These are phyloP conservation scores for Candida hungchunana DNA, from an alignment of 805 yeast species.

Conservation along the genomic window DNA sequence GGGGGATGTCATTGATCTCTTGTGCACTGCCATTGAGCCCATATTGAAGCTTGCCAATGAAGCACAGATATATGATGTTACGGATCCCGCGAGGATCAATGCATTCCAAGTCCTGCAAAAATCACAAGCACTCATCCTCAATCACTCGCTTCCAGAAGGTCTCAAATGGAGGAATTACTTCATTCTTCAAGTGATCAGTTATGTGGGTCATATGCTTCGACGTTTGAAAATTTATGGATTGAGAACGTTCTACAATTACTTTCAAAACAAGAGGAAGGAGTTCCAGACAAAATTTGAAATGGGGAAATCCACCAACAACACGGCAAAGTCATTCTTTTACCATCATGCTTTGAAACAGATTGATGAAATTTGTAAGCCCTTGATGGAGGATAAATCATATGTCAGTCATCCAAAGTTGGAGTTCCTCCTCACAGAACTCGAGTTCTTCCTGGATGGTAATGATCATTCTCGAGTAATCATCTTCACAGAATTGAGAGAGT, in stretches of 20 bases:
- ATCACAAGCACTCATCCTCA: constrained; percentile 50
- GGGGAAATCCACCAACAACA: constrained; percentile 61
- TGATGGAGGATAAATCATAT: constrained; percentile 35
- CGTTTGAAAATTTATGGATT: constrained; percentile 80
- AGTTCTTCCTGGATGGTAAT: constrained; percentile 45
- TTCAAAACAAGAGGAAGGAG: constrained; percentile 52
- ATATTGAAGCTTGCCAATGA: constrained; percentile 59
- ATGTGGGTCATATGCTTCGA: constrained; percentile 67
- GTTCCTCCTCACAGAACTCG: constrained; percentile 51
- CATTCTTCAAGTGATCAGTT: constrained; percentile 56
- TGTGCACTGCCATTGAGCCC: constrained; percentile 67
- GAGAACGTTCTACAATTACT: constrained; percentile 66
- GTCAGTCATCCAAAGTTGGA: constrained; percentile 74
- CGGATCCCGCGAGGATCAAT: constrained; percentile 65
- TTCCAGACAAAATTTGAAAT: constrained; percentile 52
- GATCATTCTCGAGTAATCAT: constrained; percentile 71
- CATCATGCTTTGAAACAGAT: constrained; percentile 44
- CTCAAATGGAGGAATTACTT: constrained; percentile 69
- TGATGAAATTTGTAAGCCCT: constrained; percentile 39
- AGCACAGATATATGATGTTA: constrained; percentile 55
- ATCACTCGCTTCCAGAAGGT: constrained; percentile 59
- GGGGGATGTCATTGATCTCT: constrained; percentile 45
- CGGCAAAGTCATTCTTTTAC: constrained; percentile 58
- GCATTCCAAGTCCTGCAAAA: constrained; percentile 70
- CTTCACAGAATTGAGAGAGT: constrained; percentile 84